Base-by-base conservation (phyloP, 2,329 filamentous ascomycete genomes). In the Alternaria triticina region DNA sequence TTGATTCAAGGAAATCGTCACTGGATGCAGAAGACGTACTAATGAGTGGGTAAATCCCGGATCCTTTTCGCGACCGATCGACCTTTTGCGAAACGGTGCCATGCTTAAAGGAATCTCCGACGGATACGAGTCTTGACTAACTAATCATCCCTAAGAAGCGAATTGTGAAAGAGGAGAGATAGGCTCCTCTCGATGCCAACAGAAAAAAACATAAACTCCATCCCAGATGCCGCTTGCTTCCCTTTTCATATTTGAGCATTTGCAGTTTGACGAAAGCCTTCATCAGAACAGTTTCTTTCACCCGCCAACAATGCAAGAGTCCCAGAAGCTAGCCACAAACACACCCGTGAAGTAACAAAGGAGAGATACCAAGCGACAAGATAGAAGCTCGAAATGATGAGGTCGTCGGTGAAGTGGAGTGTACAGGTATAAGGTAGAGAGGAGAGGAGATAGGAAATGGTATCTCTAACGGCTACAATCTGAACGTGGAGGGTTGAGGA, bases 81-180 rank as follows among this genome's bases (percentile, higher is more conserved):
- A 57, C 55, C 49, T 51, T 52, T 44, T 55, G 46, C 52, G 36
- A 65, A 65, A 58, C 62, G 50, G 51, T 40, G 33, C 47, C 66
- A 65, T 43, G 62, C 59, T 63, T 36, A 5, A 54, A 68, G 67
- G 23, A 17, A 73, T 71, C 71, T 63, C 76, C 66, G 74, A 74
- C 73, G 75, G 77, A 79, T 79, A 79, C 77, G 77, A 79, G 77
- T 77, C 77, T 78, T 78, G 77, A 79, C 75, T 77, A 77, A 70
- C 76, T 79, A 78, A 71, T 76, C 71, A 77, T 78, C 77, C 77
- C 75, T 77, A 71, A 71, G 68, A 74, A 74, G 65, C 67, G 64
- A 71, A 72, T 65, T 67, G 62, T 61, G 67, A 54, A 52, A 44
- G 36, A 49, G 46, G 33, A 54, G 40, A 49, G 44, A 50, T 49